Evolutionary conservation across 768 basidiomycete species (phyloP).

Genomic region (Tylopilus balloui): DNA sequence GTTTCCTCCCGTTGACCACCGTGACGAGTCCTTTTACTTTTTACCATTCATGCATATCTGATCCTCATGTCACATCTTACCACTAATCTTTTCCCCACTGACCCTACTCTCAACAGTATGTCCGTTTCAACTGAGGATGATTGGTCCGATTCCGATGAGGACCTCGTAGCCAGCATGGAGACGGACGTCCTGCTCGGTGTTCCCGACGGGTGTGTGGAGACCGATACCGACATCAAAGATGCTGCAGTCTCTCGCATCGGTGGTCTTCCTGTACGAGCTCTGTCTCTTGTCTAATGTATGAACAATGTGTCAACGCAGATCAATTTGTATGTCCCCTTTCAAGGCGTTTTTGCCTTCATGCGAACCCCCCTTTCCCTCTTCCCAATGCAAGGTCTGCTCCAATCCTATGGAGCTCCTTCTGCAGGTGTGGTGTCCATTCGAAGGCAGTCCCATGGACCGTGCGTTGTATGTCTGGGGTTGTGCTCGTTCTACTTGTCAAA

Average conservation of each 20-base stretch:
- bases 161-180: constrained; percentile 50
- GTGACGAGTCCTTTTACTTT: constrained; percentile 60
- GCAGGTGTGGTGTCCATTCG: constrained; percentile 89
- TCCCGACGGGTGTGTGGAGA: constrained; percentile 68
- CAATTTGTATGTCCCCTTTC: constrained; percentile 40
- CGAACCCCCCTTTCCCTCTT: constrained; percentile 59
- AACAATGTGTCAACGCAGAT: constrained; percentile 41
- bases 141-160: constrained; percentile 83
- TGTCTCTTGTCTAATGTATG: constrained; percentile 44
- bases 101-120: constrained; percentile 31
- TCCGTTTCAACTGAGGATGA: constrained; percentile 46
- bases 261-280: constrained; percentile 77
- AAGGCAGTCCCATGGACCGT: constrained; percentile 79
- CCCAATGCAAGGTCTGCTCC: constrained; percentile 67
- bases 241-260: constrained; percentile 87
- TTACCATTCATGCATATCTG: constrained; percentile 97
- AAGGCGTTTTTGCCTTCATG: constrained; percentile 71
- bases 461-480: constrained; percentile 87
- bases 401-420: constrained; percentile 76
- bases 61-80: constrained; percentile 30
- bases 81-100: constrained; percentile 2
- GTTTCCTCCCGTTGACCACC: constrained; percentile 51
- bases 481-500: constrained; percentile 62
- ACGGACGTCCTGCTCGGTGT: constrained; percentile 76
- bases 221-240: constrained; percentile 57